Evolutionary conservation across 2,329 filamentous ascomycete species (phyloP), one percentile per base, ranked within the genome.

Genomic region (Penicillium frequentans): DNA sequence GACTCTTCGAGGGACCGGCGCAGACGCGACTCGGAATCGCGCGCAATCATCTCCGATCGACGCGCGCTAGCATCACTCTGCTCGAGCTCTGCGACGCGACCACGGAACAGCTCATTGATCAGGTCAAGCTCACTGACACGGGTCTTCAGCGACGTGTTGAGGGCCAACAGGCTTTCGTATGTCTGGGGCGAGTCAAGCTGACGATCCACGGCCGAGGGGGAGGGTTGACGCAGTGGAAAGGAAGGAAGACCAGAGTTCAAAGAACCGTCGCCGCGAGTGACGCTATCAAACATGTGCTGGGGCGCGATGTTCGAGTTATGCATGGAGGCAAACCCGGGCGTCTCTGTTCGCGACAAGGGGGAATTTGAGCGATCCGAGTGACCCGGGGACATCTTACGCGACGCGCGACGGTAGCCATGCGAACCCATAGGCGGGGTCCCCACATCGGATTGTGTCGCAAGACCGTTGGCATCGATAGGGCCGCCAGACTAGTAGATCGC

Each of bases 61-160:
- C 87, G 78, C 52, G 89, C 85, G 48, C 84, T 86, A 48, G 84
- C 84, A 70, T 93, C 90, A 68, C 89, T 89, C 64, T 87, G 85
- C 71, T 96, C 91, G 13, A 95, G 81, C 70, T 95, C 82, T 71
- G 86, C 75, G 42, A 97, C 86, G 11, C 89, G 85, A 37, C 88
- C 88, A 50, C 88, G 83, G 73, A 91, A 92, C 45, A 93, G 80
- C 70, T 90, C 89, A 68, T 93, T 97, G 79, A 99, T 97, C 52
- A 99, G 85, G 72, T 99, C 95, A 24, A 99, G 83, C 74, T 99
- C 95, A 66, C 89, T 95, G 33, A 99, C 93, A 43, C 95, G 88
- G 0, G 95, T 99, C 78, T 96, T 96, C n/a, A 98, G 82, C 50
- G 87, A 89, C 5, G 90, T 90, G 73, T 96, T 96, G 60, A 88